phyloP scores from a whole-genome alignment of 2,329 filamentous ascomycete genomes.

The Falciphora oryzae region DNA sequence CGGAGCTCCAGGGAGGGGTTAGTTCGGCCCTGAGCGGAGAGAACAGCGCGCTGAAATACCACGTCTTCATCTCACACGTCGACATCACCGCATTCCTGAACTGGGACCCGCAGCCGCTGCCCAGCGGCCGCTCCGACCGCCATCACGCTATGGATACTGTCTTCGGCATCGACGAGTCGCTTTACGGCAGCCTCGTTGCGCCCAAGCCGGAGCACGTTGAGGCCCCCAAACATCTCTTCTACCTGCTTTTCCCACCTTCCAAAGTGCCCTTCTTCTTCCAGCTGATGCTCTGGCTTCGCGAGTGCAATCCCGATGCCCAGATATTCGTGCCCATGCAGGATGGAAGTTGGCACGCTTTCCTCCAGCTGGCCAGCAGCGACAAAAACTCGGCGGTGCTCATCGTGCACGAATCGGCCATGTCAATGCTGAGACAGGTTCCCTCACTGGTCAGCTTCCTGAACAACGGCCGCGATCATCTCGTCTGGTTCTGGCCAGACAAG shows the following conservation, averaged over 20 bases:
- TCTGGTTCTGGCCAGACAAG: constrained; percentile 36
- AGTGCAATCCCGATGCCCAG: constrained; percentile 32
- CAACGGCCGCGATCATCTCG: constrained; percentile 16
- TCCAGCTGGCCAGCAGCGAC: constrained; percentile 17
- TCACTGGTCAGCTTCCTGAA: constrained; percentile 28
- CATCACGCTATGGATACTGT: constrained; percentile 20
- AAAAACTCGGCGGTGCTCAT: constrained; percentile 30
- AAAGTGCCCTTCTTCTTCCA: constrained; percentile 28
- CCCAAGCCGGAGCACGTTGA: constrained; percentile 9
- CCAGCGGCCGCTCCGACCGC: constrained; percentile 10
- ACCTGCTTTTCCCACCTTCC: constrained; percentile 41
- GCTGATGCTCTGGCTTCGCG: constrained; percentile 39
- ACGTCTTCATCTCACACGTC: constrained; percentile 28
- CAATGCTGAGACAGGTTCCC: constrained; percentile 34
- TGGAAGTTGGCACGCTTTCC: constrained; percentile 44
- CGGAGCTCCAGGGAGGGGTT: neutral
- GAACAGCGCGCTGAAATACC: constrained; percentile 26
- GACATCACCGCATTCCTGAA: constrained; percentile 17
- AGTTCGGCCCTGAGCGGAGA: neutral
- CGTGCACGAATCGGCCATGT: constrained; percentile 37
- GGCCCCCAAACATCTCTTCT: constrained; percentile 32
- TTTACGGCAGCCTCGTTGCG: constrained; percentile 17
- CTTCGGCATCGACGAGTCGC: constrained; percentile 25
- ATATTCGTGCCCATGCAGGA: constrained; percentile 34
- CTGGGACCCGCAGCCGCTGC: neutral